Conservation (phyloP, 1,284 basidiomycete species). For the Inonotus obliquus region DNA sequence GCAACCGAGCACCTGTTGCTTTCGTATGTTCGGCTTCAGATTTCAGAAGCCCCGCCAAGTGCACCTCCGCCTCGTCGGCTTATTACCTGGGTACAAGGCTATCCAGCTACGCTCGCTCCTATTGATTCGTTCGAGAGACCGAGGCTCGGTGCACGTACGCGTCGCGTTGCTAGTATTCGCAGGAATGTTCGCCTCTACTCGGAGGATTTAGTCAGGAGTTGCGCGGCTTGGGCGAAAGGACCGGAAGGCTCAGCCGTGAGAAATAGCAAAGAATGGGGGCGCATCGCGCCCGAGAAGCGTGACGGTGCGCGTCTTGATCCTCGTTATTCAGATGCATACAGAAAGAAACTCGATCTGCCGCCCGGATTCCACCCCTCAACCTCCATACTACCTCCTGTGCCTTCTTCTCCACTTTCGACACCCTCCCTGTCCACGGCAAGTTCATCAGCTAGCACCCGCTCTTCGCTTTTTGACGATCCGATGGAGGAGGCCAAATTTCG, state of each 20-base stretch:
- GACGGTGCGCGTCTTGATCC: slow-evolving; percentile 30
- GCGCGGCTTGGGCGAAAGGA: slow-evolving; percentile 62
- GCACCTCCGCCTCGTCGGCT: slow-evolving; percentile 70
- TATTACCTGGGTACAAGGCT: slow-evolving; percentile 83
- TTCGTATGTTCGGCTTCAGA: slow-evolving; percentile 78
- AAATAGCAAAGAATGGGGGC: slow-evolving; percentile 63
- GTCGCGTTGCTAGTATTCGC: slow-evolving; percentile 66
- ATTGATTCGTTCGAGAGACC: slow-evolving; percentile 33
- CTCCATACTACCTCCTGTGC: slow-evolving; percentile 18
- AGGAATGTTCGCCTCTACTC: slow-evolving; percentile 82
- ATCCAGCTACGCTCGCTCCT: slow-evolving; percentile 61
- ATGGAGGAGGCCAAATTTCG: slow-evolving; percentile 64
- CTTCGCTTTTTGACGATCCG: slow-evolving; percentile 31
- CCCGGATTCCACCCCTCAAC: slow-evolving; percentile 52
- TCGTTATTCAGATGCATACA: slow-evolving; percentile 65
- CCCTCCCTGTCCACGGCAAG: slow-evolving; percentile 27
- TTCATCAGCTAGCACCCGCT: slow-evolving; percentile 26
- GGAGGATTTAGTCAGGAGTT: slow-evolving; percentile 69
- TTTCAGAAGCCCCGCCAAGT: slow-evolving; percentile 50
- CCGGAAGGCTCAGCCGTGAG: slow-evolving; percentile 25
- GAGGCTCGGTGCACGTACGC: slow-evolving; percentile 67
- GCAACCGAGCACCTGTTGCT: slow-evolving; percentile 88
- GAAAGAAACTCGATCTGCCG: slow-evolving; percentile 67
- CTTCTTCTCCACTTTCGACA: slow-evolving; percentile 24
- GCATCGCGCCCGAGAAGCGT: slow-evolving; percentile 56